phyloP scores from a whole-genome alignment of 78 protist genomes.

The Polysphondylium violaceum region DNA sequence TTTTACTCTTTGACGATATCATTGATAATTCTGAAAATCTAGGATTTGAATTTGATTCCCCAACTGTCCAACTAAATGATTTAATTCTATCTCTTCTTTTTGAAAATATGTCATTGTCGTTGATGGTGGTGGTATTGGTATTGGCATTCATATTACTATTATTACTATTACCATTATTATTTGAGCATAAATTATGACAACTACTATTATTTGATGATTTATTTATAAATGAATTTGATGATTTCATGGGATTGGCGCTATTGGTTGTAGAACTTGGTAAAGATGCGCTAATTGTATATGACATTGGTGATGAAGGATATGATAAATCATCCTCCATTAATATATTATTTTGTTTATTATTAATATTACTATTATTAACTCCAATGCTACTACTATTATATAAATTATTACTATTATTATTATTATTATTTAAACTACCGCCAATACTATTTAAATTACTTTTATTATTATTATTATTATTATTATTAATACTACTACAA shows the following conservation, averaged over 20 bases:
- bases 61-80: slow-evolving; percentile 71
- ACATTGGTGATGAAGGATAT: too few species aligned
- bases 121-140: neutral
- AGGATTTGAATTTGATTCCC: slow-evolving; percentile 43
- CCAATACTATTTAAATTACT: neutral
- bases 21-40: slow-evolving; percentile 54
- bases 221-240: neutral
- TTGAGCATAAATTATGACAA: neutral
- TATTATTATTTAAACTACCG: neutral
- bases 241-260: neutral
- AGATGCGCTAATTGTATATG: too few species aligned
- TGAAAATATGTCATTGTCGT: neutral
- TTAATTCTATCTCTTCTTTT: slow-evolving; percentile 59
- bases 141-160: too few species aligned
- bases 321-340: neutral
- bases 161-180: neutral
- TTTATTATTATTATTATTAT: neutral
- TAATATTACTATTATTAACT: neutral
- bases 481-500: neutral
- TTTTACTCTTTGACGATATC: slow-evolving; percentile 47
- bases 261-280: too few species aligned
- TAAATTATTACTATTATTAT: neutral
- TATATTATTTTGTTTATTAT: slow-evolving; percentile 8
- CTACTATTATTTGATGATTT: neutral
- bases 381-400: slow-evolving; percentile 1